Evolutionary conservation across 805 yeast genomes (phyloP), one percentile per base, ranked within the genome.

Genomic region (Jamesozyma jinghongensis): DNA sequence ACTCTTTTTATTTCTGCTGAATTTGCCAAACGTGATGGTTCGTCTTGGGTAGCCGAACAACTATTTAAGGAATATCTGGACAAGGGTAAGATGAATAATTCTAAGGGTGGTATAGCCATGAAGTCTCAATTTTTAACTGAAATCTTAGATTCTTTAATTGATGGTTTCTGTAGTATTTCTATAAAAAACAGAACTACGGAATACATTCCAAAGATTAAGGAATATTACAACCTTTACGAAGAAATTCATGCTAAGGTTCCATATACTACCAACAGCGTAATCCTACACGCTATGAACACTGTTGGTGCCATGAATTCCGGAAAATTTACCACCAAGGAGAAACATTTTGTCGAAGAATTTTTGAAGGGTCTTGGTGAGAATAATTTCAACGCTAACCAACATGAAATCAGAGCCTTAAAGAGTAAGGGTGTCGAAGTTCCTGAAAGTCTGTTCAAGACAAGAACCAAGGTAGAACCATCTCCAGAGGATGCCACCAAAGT

Each of bases 1-100:
- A 54, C 52, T 4, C 22, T 38, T 11, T 54, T 54, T 41, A 53
- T 57, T 27, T 29, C 32, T 3, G 57, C 62, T 3, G 60, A 56
- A 37, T 57, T 54, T 18, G 10, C 18, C 7, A 57, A 55, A 28
- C 42, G 34, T 5, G 44, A 41, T 20, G 61, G 59, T 4, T 46
- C 48, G 17, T 38, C 46, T 26, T 38, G 42, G 3, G 39, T 32
- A 5, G 59, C 62, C 10, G 61, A 59, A 37, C 40, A 37, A 13
- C 37, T 54, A 14, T 55, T 56, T 40, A 49, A 50, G 25, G 45
- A 48, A 2, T 59, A 44, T 32, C 30, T 51, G 4, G 37, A 29
- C 57, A 10, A 38, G 49, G 19, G 22, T 20, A 31, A 26, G 13
- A 17, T 19, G 12, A 30, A 2, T 20, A 19, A 17, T 13, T 33